Conservation (phyloP, 345 rosid genomes). For the Rhodomyrtus tomentosa region DNA sequence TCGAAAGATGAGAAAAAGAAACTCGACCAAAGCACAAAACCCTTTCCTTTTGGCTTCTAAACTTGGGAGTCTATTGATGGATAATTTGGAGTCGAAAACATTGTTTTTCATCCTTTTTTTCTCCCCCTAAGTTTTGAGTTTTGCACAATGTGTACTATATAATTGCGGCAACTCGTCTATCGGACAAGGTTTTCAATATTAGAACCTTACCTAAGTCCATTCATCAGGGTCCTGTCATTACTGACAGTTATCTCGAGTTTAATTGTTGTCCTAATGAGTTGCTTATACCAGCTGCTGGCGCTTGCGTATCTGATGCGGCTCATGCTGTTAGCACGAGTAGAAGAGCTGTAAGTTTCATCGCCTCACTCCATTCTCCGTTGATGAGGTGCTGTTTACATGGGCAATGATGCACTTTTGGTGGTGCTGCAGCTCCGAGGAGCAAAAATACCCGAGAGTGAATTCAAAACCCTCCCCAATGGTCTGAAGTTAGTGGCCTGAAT, state of each 20-base stretch:
- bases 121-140: neutral
- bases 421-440: slow-evolving; percentile 65
- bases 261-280: neutral
- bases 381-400: neutral
- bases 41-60: neutral
- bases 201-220: neutral
- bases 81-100: neutral
- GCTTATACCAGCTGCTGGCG: slow-evolving; percentile 35
- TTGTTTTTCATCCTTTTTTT: neutral
- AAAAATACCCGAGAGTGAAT: slow-evolving; percentile 80
- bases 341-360: slow-evolving; percentile 59
- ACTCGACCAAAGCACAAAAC: neutral
- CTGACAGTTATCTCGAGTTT: neutral
- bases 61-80: neutral
- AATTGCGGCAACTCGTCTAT: neutral
- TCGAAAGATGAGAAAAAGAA: neutral
- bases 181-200: neutral
- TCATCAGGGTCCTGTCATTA: neutral
- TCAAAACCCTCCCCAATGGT: slow-evolving; percentile 72
- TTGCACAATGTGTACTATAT: neutral
- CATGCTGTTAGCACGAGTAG: slow-evolving; percentile 89
- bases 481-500: slow-evolving; percentile 65
- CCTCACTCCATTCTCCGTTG: neutral
- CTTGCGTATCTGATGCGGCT: slow-evolving; percentile 34
- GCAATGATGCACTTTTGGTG: neutral